Conservation (phyloP, 2,329 filamentous ascomycete genomes). For the Achaetomium macrosporum region DNA sequence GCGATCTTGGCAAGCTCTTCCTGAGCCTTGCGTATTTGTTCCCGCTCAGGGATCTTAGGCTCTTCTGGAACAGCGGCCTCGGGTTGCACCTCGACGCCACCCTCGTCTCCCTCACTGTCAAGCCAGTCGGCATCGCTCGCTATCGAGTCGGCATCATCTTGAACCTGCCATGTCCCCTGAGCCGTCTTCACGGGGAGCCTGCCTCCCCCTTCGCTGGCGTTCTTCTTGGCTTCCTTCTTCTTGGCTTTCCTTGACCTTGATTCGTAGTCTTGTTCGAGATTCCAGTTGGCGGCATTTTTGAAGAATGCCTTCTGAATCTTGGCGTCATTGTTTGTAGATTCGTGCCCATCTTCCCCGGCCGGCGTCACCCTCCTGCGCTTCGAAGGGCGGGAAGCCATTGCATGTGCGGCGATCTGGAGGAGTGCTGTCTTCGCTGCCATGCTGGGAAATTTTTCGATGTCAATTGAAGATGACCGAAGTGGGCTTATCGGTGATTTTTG, state of each 20-base stretch:
- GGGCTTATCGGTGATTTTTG: constrained; percentile 10
- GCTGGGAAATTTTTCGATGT: constrained; percentile 11
- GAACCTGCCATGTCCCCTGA: constrained; percentile 58
- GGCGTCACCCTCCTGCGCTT: constrained; percentile 57
- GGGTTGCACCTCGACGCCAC: constrained; percentile 44
- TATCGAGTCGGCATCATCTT: constrained; percentile 54
- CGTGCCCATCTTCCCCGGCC: constrained; percentile 40
- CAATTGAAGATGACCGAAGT: not conserved
- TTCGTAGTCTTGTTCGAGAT: constrained; percentile 90
- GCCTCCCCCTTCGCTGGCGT: constrained; percentile 9
- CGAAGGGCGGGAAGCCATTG: constrained; percentile 44
- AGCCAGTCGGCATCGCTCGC: constrained; percentile 61
- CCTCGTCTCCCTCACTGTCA: constrained; percentile 51
- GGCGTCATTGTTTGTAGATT: constrained; percentile 27
- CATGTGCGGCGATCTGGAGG: constrained; percentile 8
- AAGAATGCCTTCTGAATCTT: constrained; percentile 60
- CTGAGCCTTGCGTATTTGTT: constrained; percentile 82
- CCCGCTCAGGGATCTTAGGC: constrained; percentile 63
- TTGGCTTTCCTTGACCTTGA: constrained; percentile 66
- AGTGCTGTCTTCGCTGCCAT: not conserved
- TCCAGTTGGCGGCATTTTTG: constrained; percentile 73
- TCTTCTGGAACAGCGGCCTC: constrained; percentile 40
- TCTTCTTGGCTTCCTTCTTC: constrained; percentile 59
- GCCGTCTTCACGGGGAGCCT: constrained; percentile 81
- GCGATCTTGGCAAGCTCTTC: constrained; percentile 87